A percentile compares a stretch with the other conserved stretches of the same genome.
These are phyloP conservation scores for Epipyxis sp. DNA, from an alignment of 108 stramenopile genomes.

Conservation along the genomic window DNA sequence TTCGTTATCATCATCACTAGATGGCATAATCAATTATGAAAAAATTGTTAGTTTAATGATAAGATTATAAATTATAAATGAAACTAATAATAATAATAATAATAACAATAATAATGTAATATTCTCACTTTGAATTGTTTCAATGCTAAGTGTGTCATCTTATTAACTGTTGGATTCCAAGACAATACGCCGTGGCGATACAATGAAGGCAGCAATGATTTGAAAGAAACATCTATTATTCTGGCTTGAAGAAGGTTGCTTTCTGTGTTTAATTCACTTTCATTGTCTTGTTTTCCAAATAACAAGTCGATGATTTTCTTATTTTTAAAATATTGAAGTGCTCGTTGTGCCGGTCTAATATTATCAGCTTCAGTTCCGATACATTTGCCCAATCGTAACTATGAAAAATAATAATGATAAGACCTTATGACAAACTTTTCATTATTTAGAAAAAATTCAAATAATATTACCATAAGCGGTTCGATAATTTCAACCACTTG, in stretches of 20 bases:
- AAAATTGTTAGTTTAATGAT: no score
- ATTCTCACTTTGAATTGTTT: neutral
- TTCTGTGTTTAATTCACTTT: neutral
- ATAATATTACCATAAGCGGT: neutral
- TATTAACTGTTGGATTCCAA: constrained; percentile 63
- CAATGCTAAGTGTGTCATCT: constrained; percentile 35
- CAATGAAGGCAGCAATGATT: constrained; percentile 34
- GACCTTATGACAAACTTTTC: no score
- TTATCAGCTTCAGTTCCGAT: neutral
- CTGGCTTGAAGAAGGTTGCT: neutral
- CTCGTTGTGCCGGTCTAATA: constrained; percentile 18
- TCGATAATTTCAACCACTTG: neutral
- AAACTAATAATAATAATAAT: no score
- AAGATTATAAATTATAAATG: no score
- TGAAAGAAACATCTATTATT: no score
- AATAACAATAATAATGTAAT: no score
- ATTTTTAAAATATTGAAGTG: neutral
- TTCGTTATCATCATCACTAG: no score
- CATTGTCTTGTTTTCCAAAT: neutral
- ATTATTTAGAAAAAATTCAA: no score
- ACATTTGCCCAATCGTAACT: neutral
- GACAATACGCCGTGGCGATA: constrained; percentile 46
- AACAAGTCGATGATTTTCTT: neutral
- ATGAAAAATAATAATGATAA: no score
- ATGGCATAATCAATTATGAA: no score